phyloP scores from a whole-genome alignment of 345 rosid species.

The Gossypium longicalyx region DNA sequence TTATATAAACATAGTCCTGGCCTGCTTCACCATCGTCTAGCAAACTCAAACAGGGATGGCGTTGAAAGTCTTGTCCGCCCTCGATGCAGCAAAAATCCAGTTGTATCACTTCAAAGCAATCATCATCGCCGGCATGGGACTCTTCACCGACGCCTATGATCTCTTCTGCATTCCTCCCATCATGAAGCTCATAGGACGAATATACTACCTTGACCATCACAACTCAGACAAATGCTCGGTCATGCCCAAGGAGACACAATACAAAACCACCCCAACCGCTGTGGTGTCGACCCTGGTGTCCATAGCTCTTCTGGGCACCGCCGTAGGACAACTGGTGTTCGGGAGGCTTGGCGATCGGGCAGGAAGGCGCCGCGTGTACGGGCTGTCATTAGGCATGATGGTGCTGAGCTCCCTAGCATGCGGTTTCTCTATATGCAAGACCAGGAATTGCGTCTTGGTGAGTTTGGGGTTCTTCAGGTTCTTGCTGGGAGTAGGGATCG shows the following conservation, averaged over 20 bases:
- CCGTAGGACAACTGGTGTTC: slow-evolving; percentile 43
- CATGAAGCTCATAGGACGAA: slow-evolving; percentile 34
- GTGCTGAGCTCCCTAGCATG: slow-evolving; percentile 41
- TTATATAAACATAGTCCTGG: too few species aligned
- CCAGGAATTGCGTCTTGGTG: slow-evolving; percentile 32
- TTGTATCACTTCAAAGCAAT: slow-evolving; percentile 61
- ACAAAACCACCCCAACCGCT: not conserved
- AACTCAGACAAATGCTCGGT: not conserved
- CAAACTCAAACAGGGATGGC: not conserved
- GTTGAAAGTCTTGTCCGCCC: slow-evolving; percentile 34
- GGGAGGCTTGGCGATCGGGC: slow-evolving; percentile 48
- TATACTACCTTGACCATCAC: slow-evolving; percentile 29
- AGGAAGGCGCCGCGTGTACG: slow-evolving; percentile 56
- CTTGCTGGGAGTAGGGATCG: slow-evolving; percentile 53
- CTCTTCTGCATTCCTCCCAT: slow-evolving; percentile 59
- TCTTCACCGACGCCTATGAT: slow-evolving; percentile 60
- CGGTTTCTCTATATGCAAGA: slow-evolving; percentile 45
- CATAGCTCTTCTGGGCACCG: slow-evolving; percentile 45
- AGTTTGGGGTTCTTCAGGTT: slow-evolving; percentile 54
- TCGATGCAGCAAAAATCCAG: slow-evolving; percentile 47
- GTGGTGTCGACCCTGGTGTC: slow-evolving; percentile 23
- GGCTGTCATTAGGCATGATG: slow-evolving; percentile 44
- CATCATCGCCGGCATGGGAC: slow-evolving; percentile 60
- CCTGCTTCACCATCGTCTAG: too few species aligned
- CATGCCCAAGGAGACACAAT: not conserved